These are phyloP conservation scores for Plasmodium berghei DNA, from an alignment of 169 alveolate species.

Conservation along the genomic window DNA sequence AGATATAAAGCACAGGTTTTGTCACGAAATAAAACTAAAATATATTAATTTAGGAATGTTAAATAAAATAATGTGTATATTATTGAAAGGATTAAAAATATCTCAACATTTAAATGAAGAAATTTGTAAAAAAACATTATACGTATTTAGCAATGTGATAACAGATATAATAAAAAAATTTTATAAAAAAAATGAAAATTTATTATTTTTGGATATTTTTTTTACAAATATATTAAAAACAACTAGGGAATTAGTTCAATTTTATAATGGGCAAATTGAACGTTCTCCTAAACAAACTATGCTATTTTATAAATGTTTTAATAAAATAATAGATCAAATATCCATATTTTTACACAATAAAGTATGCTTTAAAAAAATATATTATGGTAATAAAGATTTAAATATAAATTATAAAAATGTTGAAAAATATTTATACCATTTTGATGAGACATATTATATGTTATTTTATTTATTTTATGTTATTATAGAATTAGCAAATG, in stretches of 20 bases:
- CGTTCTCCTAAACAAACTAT: slow-evolving; percentile 49
- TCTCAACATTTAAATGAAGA: slow-evolving; percentile 28
- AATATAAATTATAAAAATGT: too few species aligned
- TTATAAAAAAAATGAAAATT: slow-evolving; percentile 19
- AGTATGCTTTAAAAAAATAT: slow-evolving; percentile 19
- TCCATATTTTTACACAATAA: slow-evolving; percentile 52
- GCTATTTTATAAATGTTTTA: slow-evolving; percentile 58
- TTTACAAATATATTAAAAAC: slow-evolving; percentile 51
- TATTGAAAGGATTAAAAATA: slow-evolving; percentile 47
- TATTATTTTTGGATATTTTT: slow-evolving; percentile 33
- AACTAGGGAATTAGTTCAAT: slow-evolving; percentile 1
- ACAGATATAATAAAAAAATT: slow-evolving; percentile 28
- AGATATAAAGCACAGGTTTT: slow-evolving; percentile 4
- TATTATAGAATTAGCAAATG: slow-evolving; percentile 22
- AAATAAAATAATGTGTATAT: slow-evolving; percentile 24
- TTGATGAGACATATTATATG: slow-evolving; percentile 37
- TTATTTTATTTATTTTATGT: slow-evolving; percentile 31
- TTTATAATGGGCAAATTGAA: slow-evolving; percentile 58
- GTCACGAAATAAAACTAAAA: slow-evolving; percentile 1
- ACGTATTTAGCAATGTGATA: slow-evolving; percentile 20
- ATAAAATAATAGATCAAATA: slow-evolving; percentile 58
- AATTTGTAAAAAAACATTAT: not conserved
- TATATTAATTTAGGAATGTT: slow-evolving; percentile 32
- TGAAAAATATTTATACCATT: slow-evolving; percentile 14
- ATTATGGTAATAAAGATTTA: not conserved